phyloP scores from a whole-genome alignment of 169 alveolate genomes.

The Babesia bovis region DNA sequence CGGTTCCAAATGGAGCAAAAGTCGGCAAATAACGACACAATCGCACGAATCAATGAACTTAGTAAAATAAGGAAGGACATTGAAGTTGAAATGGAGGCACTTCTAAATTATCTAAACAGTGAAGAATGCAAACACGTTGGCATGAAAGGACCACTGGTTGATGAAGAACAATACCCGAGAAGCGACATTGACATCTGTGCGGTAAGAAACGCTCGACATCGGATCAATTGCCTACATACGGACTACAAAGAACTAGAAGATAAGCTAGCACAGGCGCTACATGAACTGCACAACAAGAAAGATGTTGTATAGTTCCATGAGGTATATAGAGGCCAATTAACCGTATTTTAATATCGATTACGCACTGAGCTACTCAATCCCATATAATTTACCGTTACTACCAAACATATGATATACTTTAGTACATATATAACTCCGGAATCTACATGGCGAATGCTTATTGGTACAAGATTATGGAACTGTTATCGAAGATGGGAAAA shows the following conservation, averaged over 20 bases:
- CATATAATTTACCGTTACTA: too few relatives aligned
- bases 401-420: too few relatives aligned
- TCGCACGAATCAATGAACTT: conserved; percentile 47
- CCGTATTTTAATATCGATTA: neutral
- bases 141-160: conserved; percentile 68
- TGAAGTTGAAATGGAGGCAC: conserved; percentile 71
- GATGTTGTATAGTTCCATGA: neutral
- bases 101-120: conserved; percentile 60
- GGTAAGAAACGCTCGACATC: conserved; percentile 71
- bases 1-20: too few relatives aligned
- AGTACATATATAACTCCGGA: too few relatives aligned
- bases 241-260: conserved; percentile 52
- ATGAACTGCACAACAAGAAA: conserved; percentile 29
- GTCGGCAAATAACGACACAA: too few relatives aligned
- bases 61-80: conserved; percentile 62
- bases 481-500: too few relatives aligned
- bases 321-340: neutral
- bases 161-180: conserved; percentile 72
- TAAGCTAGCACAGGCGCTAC: conserved; percentile 36
- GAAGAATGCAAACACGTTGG: conserved; percentile 75
- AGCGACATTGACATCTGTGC: conserved; percentile 73
- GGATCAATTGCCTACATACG: conserved; percentile 66
- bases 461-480: too few relatives aligned
- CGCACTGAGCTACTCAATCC: neutral
- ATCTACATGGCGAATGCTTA: too few relatives aligned